Percentiles rank a stretch among this genome's conserved stretches.
phyloP scores from a whole-genome alignment of 176 grass and related monocot genomes.

The Zoysia pacifica region DNA sequence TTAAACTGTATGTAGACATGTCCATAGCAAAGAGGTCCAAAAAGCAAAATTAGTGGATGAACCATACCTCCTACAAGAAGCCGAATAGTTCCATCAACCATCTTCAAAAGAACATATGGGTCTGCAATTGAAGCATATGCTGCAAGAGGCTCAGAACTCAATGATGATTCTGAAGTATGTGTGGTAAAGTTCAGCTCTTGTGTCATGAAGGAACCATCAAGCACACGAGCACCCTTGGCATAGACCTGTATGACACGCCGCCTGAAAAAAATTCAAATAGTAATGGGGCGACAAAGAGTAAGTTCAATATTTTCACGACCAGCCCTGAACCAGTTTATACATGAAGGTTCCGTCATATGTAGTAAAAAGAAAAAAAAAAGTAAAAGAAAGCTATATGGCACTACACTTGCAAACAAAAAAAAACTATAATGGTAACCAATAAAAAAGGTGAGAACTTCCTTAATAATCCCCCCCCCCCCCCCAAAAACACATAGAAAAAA shows the following conservation, averaged over 20 bases:
- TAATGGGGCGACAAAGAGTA: conserved; percentile 18
- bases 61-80: conserved; percentile 86
- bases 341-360: neutral
- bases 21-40: neutral
- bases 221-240: conserved; percentile 84
- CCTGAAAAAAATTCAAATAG: conserved; percentile 54
- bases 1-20: conserved; percentile 15
- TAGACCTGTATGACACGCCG: conserved; percentile 86
- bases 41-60: neutral
- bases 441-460: no score
- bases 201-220: conserved; percentile 99
- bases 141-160: conserved; percentile 67
- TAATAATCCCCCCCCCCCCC: no score
- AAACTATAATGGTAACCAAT: no score
- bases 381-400: neutral
- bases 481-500: no score
- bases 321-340: neutral
- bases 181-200: conserved; percentile 78
- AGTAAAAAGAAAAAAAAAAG: neutral
- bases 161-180: conserved; percentile 61
- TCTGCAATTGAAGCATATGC: conserved; percentile 83
- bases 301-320: neutral
- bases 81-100: conserved; percentile 90
- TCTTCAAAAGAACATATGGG: conserved; percentile 86
- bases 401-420: neutral